Evolutionary conservation across 208 protist species (phyloP).

Genomic region (Wallacemonas sp.): DNA sequence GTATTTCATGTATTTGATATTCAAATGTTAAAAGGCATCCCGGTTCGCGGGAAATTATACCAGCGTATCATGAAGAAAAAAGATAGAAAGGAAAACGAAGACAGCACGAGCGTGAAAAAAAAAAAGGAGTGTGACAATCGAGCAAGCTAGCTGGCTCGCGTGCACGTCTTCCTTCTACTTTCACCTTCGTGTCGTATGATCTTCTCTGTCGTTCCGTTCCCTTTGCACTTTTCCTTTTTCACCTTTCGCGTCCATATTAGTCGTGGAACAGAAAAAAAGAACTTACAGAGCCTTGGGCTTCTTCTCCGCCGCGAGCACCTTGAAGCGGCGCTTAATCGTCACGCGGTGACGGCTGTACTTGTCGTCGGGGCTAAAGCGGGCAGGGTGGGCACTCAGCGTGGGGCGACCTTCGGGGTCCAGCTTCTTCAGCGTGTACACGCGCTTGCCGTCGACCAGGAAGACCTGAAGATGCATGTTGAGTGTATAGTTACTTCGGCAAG

Average conservation of each 20-base stretch:
- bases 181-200: too few species aligned
- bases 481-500: too few species aligned
- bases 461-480: conserved; percentile 85
- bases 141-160: background rate
- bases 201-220: too few species aligned
- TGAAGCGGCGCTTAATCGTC: conserved; percentile 92
- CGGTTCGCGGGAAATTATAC: background rate
- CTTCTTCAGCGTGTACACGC: conserved; percentile 94
- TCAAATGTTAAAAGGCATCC: conserved; percentile 23
- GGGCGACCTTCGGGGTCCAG: conserved; percentile 87
- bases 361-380: conserved; percentile 94
- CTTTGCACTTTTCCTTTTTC: too few species aligned
- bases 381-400: conserved; percentile 91
- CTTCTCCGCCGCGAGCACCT: conserved; percentile 77
- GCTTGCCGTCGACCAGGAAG: conserved; percentile 84
- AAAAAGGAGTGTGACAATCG: background rate
- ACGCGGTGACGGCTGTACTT: conserved; percentile 92
- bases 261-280: too few species aligned
- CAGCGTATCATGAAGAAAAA: background rate
- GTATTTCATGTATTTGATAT: background rate
- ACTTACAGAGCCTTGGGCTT: conserved; percentile 75
- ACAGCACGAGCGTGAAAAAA: background rate
- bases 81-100: background rate
- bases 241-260: too few species aligned
- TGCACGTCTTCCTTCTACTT: too few species aligned